Evolutionary conservation across 495 filamentous ascomycete genomes (phyloP), one percentile per base, ranked within the genome.

Genomic region (Umbilicaria muhlenbergii): DNA sequence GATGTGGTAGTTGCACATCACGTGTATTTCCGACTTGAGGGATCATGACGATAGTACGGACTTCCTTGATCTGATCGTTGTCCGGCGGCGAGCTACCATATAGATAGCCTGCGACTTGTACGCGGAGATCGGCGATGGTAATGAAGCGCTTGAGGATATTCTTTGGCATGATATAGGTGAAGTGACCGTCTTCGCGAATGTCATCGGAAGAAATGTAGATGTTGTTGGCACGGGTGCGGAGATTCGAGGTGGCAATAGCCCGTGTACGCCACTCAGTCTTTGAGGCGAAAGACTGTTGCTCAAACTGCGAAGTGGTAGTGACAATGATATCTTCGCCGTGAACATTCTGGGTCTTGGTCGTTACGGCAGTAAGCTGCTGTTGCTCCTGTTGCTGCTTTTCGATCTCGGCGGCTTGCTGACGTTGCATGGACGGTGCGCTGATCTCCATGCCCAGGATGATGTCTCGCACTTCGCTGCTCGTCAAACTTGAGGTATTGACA

Each of bases 361-460:
- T 96, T 18, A 95, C 89, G 15, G 92, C 91, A 13, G 92, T 99
- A 48, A 96, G 75, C 60, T 96, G 91, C 60, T 84, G 81, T 63
- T 92, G 84, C 59, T 96, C 91, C 57, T 94, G 80, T 60, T 95
- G 86, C 62, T 96, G 92, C 70, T 94, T 95, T 64, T 99, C 92
- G 45, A 99, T 95, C 64, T 99, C 92, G 46, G 91, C 89, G 3
- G 92, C 92, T 64, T 96, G 92, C 66, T 99, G 92, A 41, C 92
- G 80, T 62, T 99, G 92, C 83, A 99, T 81, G 1, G 88, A 95
- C 3, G 92, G 92, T 5, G 92, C 92, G 46, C 83, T 91, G 46
- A 99, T 99, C 62, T 99, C 92, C 92, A 99, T 99, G 73, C 92
- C 92, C 47, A 99, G 68, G 53, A 99, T 99, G 54, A 99, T 99